Percentiles rank a stretch among this genome's conserved stretches.
Conservation (phyloP, 23 red algal species). For the Gracilariopsis chorda region DNA sequence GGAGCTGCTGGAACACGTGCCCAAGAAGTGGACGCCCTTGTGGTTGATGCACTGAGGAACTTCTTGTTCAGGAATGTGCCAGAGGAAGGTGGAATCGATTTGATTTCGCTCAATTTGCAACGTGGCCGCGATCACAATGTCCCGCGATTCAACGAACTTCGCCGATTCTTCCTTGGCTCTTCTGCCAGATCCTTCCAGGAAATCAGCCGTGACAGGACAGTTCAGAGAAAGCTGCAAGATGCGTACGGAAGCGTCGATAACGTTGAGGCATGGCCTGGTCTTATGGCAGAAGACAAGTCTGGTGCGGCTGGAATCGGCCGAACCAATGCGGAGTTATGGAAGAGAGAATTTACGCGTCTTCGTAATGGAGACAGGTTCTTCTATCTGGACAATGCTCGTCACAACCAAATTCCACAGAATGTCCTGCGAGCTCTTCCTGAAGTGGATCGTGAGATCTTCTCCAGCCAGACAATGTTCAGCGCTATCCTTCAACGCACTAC, state of each 20-base stretch:
- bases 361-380: slow-evolving; percentile 72
- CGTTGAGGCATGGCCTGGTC: slow-evolving; percentile 35
- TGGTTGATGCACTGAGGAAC: slow-evolving; percentile 33
- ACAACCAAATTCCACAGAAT: not conserved
- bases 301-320: not conserved
- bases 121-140: slow-evolving; percentile 53
- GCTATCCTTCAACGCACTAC: not conserved
- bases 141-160: slow-evolving; percentile 42
- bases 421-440: slow-evolving; percentile 1
- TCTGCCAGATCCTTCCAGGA: slow-evolving; percentile 19
- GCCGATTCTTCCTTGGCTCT: slow-evolving; percentile 4
- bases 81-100: slow-evolving; percentile 29
- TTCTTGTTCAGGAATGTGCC: slow-evolving; percentile 59
- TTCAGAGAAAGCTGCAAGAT: not conserved
- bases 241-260: slow-evolving; percentile 19
- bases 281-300: slow-evolving; percentile 44
- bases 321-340: slow-evolving; percentile 7
- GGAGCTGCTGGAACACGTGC: slow-evolving; percentile 11
- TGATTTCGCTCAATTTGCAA: slow-evolving; percentile 67
- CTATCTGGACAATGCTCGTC: slow-evolving; percentile 39
- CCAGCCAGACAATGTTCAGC: not conserved
- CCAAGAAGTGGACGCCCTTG: slow-evolving; percentile 15
- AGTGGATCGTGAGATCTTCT: slow-evolving; percentile 16
- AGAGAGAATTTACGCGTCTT: slow-evolving; percentile 30
- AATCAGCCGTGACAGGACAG: not conserved